A percentile compares a stretch with the other conserved stretches of the same genome.
phyloP scores from a whole-genome alignment of 1,139 yeast genomes.

The Saccharomyces pastorianus region DNA sequence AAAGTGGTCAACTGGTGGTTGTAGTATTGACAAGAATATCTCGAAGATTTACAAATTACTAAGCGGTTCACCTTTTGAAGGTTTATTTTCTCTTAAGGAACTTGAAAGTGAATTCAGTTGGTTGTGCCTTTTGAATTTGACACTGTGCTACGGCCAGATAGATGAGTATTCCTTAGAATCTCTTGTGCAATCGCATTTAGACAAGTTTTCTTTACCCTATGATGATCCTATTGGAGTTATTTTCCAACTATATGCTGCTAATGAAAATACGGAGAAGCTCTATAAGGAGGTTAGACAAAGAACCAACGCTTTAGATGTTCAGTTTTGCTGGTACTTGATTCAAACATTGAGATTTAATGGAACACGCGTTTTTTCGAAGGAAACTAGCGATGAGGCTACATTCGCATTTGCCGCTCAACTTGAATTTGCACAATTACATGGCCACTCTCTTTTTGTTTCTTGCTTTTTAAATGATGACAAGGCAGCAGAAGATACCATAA shows the following conservation, averaged over 20 bases:
- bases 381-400: slow-evolving; percentile 36
- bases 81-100: slow-evolving; percentile 19
- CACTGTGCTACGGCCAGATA: slow-evolving; percentile 53
- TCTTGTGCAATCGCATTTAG: slow-evolving; percentile 25
- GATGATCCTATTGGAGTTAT: slow-evolving; percentile 32
- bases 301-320: slow-evolving; percentile 27
- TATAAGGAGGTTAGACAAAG: slow-evolving; percentile 18
- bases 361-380: slow-evolving; percentile 31
- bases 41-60: slow-evolving; percentile 57
- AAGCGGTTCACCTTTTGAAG: slow-evolving; percentile 44
- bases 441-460: slow-evolving; percentile 54
- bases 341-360: slow-evolving; percentile 35
- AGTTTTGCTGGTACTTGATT: slow-evolving; percentile 50
- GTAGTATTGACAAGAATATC: slow-evolving; percentile 32
- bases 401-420: slow-evolving; percentile 48
- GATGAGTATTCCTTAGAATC: slow-evolving; percentile 34
- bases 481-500: slow-evolving; percentile 36
- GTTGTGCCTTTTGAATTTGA: slow-evolving; percentile 53
- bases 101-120: slow-evolving; percentile 51
- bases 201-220: slow-evolving; percentile 26
- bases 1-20: slow-evolving; percentile 46
- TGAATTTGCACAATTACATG: slow-evolving; percentile 41
- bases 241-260: slow-evolving; percentile 38
- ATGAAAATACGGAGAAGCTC: slow-evolving; percentile 26
- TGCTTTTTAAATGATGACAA: slow-evolving; percentile 45